Percentiles rank a stretch among this genome's conserved stretches.
These are phyloP conservation scores for Colletotrichum truncatum DNA, from an alignment of 2,329 filamentous ascomycete genomes.

Conservation along the genomic window DNA sequence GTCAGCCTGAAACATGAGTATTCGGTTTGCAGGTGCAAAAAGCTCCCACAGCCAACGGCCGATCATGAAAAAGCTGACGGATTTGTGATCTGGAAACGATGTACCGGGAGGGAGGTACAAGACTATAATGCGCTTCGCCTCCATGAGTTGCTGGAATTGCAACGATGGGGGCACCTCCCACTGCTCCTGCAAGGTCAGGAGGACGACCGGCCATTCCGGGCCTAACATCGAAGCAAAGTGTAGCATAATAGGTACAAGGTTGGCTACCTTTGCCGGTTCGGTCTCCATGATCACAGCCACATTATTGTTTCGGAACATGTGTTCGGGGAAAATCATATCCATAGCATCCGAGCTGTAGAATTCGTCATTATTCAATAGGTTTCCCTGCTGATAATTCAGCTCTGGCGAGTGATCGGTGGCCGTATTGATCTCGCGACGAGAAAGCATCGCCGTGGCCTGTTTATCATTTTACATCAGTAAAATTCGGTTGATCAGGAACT, in stretches of 20 bases:
- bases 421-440: too few relatives aligned
- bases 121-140: constrained; percentile 43
- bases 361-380: background rate
- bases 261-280: constrained; percentile 18
- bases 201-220: constrained; percentile 52
- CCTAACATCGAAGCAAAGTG: constrained; percentile 51
- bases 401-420: background rate
- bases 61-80: constrained; percentile 46
- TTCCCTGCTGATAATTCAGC: background rate
- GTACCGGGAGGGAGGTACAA: constrained; percentile 45
- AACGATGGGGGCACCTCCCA: constrained; percentile 26
- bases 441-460: too few relatives aligned
- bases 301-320: constrained; percentile 9
- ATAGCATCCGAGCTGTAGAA: background rate
- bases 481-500: too few relatives aligned
- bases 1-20: constrained; percentile 50
- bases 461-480: too few relatives aligned
- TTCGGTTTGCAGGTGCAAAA: constrained; percentile 41
- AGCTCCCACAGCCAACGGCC: constrained; percentile 47
- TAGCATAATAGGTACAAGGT: constrained; percentile 47
- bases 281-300: constrained; percentile 49
- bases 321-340: background rate
- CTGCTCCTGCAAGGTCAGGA: constrained; percentile 48
- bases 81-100: constrained; percentile 41
- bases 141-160: constrained; percentile 46